A percentile compares a stretch with the other conserved stretches of the same genome.
Evolutionary conservation across 805 yeast genomes (phyloP).

Genomic region (Kregervanrija delftensis): DNA sequence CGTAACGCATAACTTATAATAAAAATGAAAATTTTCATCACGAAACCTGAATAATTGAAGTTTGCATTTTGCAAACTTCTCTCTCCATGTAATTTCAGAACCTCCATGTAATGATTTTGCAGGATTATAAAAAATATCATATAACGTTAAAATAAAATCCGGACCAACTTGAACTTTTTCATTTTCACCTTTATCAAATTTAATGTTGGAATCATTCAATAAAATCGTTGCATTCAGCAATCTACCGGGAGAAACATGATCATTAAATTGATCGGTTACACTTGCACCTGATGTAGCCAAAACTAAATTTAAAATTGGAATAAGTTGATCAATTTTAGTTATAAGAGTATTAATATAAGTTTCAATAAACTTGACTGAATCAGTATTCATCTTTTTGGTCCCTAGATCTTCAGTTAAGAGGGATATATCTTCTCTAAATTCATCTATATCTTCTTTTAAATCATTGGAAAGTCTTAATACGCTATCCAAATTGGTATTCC

Average conservation of each 20-base stretch:
- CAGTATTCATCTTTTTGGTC: constrained; percentile 13
- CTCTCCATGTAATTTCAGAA: constrained; percentile 61
- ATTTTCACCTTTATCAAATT: constrained; percentile 6
- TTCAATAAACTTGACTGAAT: constrained; percentile 41
- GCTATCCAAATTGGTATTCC: constrained; percentile 49
- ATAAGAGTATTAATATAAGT: constrained; percentile 41
- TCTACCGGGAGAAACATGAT: constrained; percentile 54
- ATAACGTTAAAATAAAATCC: constrained; percentile 46
- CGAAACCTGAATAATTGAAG: constrained; percentile 33
- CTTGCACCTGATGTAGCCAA: constrained; percentile 64
- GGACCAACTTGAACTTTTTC: constrained; percentile 47
- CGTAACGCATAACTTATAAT: constrained; percentile 38
- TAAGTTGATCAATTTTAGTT: constrained; percentile 53
- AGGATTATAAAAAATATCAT: constrained; percentile 56
- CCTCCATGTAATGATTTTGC: constrained; percentile 27
- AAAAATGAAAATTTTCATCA: constrained; percentile 21
- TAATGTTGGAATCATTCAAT: constrained; percentile 33
- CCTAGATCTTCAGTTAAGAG: constrained; percentile 26
- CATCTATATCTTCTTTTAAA: constrained; percentile 50
- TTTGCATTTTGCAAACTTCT: constrained; percentile 52
- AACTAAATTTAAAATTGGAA: constrained; percentile 62
- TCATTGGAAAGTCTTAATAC: constrained; percentile 49
- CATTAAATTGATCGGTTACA: constrained; percentile 39
- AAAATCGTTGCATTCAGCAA: constrained; percentile 54
- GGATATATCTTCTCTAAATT: constrained; percentile 45